Conservation (phyloP, 2,329 filamentous ascomycete genomes). For the Penicillium digitatum region DNA sequence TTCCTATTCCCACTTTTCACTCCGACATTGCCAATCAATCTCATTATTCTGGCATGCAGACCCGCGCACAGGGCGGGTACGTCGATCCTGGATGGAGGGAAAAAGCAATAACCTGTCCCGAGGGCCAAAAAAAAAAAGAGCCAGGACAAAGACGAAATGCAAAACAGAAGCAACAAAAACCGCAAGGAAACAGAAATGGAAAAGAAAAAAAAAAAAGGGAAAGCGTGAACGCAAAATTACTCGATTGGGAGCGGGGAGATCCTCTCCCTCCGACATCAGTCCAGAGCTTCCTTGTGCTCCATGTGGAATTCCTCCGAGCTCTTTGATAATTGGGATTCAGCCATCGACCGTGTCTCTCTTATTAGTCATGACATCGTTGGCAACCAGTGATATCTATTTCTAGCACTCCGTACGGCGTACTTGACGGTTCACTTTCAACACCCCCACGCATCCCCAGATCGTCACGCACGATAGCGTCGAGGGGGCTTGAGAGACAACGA, state of each 20-base stretch:
- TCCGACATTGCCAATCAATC: not conserved
- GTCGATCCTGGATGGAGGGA: slow-evolving; percentile 2
- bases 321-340: not conserved
- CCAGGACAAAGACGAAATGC: not conserved
- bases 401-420: too few relatives aligned
- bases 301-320: not conserved
- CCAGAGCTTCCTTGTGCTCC: not conserved
- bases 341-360: not conserved
- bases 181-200: not conserved
- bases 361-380: not conserved
- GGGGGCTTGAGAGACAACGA: not conserved
- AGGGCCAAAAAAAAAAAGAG: not conserved
- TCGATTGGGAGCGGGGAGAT: not conserved
- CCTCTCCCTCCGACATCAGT: not conserved
- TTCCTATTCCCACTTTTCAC: not conserved
- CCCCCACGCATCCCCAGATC: not conserved
- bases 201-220: not conserved
- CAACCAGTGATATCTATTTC: slow-evolving; percentile 1
- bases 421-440: not conserved
- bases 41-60: slow-evolving; percentile 4
- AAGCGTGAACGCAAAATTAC: not conserved
- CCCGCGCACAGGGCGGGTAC: slow-evolving; percentile 6
- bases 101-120: not conserved
- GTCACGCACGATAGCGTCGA: slow-evolving; percentile 1
- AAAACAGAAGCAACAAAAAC: not conserved